Percentiles rank a stretch among this genome's conserved stretches.
Conservation (phyloP, 2,329 filamentous ascomycete species). For the Leptographium wingfieldii region DNA sequence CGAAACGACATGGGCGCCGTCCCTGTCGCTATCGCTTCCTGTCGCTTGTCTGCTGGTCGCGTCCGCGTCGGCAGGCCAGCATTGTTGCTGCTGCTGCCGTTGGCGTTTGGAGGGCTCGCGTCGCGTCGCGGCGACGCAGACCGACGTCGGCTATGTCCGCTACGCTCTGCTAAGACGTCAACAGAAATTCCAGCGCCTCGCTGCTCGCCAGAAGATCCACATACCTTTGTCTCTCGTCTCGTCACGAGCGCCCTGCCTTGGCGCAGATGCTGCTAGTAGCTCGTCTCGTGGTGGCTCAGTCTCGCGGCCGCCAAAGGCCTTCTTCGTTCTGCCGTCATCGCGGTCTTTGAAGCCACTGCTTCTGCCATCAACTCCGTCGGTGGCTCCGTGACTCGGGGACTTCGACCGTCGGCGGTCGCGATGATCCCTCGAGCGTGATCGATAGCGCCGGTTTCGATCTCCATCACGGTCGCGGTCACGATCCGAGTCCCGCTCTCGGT, state of each 20-base stretch:
- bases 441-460: conserved; percentile 8
- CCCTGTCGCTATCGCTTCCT: background rate
- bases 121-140: conserved; percentile 10
- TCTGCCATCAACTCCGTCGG: background rate
- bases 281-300: background rate
- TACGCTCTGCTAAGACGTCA: background rate
- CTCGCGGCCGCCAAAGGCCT: background rate
- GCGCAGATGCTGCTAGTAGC: background rate
- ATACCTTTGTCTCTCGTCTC: background rate
- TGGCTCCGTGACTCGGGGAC: background rate
- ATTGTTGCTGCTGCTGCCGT: background rate
- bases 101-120: background rate
- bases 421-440: conserved; percentile 9
- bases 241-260: background rate
- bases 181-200: too few relatives aligned
- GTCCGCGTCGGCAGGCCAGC: conserved; percentile 6
- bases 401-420: conserved; percentile 3
- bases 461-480: background rate
- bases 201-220: too few relatives aligned
- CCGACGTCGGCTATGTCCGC: conserved; percentile 1
- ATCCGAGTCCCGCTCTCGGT: background rate
- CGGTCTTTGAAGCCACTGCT: background rate
- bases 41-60: background rate
- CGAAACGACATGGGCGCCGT: conserved; percentile 10
- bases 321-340: background rate